These are phyloP conservation scores for Wickerhamiella brachini DNA, from an alignment of 805 yeast species.

Conservation along the genomic window DNA sequence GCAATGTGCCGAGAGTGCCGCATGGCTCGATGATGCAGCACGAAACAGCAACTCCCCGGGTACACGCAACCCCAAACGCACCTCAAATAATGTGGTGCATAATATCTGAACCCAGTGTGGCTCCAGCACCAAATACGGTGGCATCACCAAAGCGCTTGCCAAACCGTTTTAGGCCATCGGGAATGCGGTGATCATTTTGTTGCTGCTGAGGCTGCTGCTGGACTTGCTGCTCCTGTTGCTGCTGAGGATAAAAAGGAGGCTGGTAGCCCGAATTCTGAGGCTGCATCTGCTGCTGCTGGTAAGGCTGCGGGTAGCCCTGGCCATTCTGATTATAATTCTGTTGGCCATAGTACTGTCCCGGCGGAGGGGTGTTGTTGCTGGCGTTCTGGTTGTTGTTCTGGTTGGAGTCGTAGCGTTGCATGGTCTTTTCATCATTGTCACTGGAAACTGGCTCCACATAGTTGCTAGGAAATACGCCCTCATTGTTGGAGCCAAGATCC, in stretches of 20 bases:
- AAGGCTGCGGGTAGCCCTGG: constrained; percentile 10
- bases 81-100: constrained; percentile 32
- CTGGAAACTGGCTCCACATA: constrained; percentile 42
- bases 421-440: constrained; percentile 7
- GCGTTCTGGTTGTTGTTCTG: constrained; percentile 10
- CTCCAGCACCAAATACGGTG: constrained; percentile 95
- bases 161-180: constrained; percentile 38
- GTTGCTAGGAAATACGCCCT: constrained; percentile 84
- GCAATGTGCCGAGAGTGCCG: too few relatives aligned
- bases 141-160: constrained; percentile 81
- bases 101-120: constrained; percentile 74
- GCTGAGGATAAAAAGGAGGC: constrained; percentile 14
- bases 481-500: constrained; percentile 31
- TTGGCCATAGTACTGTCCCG: constrained; percentile 5
- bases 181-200: constrained; percentile 16
- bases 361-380: constrained; percentile 13
- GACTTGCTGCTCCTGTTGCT: constrained; percentile 15
- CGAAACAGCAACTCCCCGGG: neutral
- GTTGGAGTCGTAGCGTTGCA: constrained; percentile 6
- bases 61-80: neutral
- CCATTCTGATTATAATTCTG: constrained; percentile 6
- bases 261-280: constrained; percentile 13
- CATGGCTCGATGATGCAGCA: too few relatives aligned
- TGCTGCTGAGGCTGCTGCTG: constrained; percentile 17
- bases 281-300: constrained; percentile 12